Conservation (phyloP, 345 rosid genomes). For the Gossypium stocksii region DNA sequence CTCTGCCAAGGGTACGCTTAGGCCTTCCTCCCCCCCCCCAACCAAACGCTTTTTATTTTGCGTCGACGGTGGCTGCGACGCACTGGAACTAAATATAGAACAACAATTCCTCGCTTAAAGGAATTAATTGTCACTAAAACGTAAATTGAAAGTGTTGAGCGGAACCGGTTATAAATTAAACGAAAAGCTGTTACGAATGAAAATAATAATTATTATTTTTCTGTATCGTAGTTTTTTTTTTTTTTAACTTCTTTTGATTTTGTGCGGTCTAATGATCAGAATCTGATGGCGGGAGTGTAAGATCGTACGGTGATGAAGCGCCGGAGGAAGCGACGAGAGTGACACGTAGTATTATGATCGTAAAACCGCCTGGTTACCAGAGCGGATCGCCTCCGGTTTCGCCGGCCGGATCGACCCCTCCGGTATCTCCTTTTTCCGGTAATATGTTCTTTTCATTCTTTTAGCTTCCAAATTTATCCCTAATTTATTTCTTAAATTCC, state of each 20-base stretch:
- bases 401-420: constrained; percentile 83
- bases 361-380: constrained; percentile 86
- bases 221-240: neutral
- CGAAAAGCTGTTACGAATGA: neutral
- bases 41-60: constrained; percentile 9
- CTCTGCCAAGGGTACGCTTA: constrained; percentile 80
- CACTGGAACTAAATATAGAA: neutral
- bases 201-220: neutral
- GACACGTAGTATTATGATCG: constrained; percentile 79
- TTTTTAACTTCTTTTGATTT: neutral
- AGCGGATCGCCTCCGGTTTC: constrained; percentile 70
- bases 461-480: constrained; percentile 6
- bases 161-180: neutral
- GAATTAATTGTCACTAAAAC: neutral
- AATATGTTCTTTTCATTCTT: neutral
- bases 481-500: neutral
- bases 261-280: constrained; percentile 34
- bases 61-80: neutral
- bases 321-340: constrained; percentile 48
- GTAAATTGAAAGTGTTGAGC: neutral
- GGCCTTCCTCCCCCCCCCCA: constrained; percentile 1
- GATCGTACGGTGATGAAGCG: constrained; percentile 48
- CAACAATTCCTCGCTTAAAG: neutral
- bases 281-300: constrained; percentile 46
- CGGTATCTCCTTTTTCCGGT: constrained; percentile 89